Conservation (phyloP, 148 eudicot genomes). For the Fallopia convolvulus region DNA sequence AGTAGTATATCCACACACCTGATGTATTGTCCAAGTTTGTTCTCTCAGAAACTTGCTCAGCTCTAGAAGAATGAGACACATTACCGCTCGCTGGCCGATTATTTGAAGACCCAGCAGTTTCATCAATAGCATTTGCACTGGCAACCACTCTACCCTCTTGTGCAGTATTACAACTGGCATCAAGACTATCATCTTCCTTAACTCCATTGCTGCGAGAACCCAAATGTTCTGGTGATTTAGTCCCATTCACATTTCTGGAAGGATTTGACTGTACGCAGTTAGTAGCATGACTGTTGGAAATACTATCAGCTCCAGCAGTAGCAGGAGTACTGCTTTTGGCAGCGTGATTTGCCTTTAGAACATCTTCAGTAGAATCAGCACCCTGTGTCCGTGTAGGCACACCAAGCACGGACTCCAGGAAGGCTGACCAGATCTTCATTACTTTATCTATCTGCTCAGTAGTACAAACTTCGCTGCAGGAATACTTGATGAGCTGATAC, state of each 20-base stretch:
- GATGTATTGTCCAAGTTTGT: conserved; percentile 3
- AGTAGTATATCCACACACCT: conserved; percentile 7
- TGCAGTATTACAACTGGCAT: conserved; percentile 3
- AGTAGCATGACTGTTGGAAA: background rate
- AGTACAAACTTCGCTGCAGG: conserved; percentile 77
- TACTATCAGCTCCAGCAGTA: background rate
- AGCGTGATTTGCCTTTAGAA: conserved; percentile 14
- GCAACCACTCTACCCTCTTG: conserved; percentile 7
- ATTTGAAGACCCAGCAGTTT: conserved; percentile 7
- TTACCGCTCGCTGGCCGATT: background rate
- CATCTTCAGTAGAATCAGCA: conserved; percentile 41
- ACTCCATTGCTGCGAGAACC: conserved; percentile 4
- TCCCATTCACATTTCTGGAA: conserved; percentile 10
- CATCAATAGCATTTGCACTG: conserved; percentile 1
- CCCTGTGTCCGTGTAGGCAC: conserved; percentile 33
- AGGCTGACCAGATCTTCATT: conserved; percentile 73
- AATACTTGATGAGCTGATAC: conserved; percentile 69
- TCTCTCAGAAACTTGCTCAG: conserved; percentile 10
- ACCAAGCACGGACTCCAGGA: conserved; percentile 82
- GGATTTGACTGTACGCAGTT: conserved; percentile 3
- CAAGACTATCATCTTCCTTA: conserved; percentile 8
- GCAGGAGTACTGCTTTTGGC: background rate
- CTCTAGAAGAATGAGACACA: conserved; percentile 6
- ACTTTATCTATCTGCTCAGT: conserved; percentile 79
- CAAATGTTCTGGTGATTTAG: background rate